These are phyloP conservation scores for Diplotaxis tenuifolia DNA, from an alignment of 345 rosid species.

Conservation along the genomic window DNA sequence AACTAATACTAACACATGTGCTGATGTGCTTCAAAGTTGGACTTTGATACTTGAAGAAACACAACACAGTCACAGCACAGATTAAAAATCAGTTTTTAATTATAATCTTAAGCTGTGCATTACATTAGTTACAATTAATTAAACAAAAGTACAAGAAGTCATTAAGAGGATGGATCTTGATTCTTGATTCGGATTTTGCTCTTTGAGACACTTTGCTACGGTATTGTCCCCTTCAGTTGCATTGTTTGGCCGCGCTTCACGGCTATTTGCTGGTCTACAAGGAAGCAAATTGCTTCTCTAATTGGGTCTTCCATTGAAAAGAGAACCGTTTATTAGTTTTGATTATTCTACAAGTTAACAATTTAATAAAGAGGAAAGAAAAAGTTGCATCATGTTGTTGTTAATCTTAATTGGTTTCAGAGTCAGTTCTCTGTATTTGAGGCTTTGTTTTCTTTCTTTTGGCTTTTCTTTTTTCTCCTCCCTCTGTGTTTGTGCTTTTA, in stretches of 20 bases:
- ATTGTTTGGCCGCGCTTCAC: constrained; percentile 19
- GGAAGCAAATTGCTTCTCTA: constrained; percentile 32
- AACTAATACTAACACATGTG: constrained; percentile 30
- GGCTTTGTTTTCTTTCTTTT: constrained; percentile 25
- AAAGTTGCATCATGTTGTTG: constrained; percentile 1
- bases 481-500: constrained; percentile 48
- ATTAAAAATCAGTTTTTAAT: constrained; percentile 8
- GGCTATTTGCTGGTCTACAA: constrained; percentile 28
- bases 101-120: constrained; percentile 14
- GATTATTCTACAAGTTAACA: constrained; percentile 25
- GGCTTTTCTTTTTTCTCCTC: constrained; percentile 21
- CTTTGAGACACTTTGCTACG: constrained; percentile 33
- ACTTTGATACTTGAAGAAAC: constrained; percentile 53
- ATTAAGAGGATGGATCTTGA: constrained; percentile 35
- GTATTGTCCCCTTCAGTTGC: constrained; percentile 36
- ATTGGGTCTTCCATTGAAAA: constrained; percentile 25
- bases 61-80: constrained; percentile 25
- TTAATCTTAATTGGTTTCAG: constrained; percentile 31
- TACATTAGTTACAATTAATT: constrained; percentile 16
- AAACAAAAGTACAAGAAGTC: constrained; percentile 9
- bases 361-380: constrained; percentile 25
- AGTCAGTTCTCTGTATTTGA: constrained; percentile 36
- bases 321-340: constrained; percentile 11
- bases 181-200: constrained; percentile 46
- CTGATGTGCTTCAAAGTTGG: constrained; percentile 51